Percentiles rank a stretch among this genome's conserved stretches.
Evolutionary conservation across 805 yeast species (phyloP).

Genomic region (Starmerella bombicola): DNA sequence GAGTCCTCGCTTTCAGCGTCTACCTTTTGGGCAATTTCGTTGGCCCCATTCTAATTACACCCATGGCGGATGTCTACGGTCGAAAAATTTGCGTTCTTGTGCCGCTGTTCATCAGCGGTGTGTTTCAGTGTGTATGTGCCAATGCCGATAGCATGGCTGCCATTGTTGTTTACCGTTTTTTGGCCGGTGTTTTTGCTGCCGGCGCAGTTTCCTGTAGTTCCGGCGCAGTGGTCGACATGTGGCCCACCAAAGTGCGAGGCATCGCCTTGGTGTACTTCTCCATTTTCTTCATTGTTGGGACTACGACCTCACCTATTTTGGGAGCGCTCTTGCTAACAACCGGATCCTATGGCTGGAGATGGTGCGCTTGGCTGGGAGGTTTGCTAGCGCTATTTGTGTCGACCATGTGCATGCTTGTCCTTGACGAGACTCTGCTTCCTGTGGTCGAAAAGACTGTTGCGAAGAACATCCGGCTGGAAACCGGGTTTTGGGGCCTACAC

Average conservation of each 20-base stretch:
- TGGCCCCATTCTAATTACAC: constrained; percentile 86
- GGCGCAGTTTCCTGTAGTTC: constrained; percentile 35
- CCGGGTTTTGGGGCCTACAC: constrained; percentile 72
- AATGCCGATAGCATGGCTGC: constrained; percentile 19
- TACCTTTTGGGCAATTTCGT: constrained; percentile 84
- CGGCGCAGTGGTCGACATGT: constrained; percentile 22
- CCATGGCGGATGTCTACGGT: constrained; percentile 69
- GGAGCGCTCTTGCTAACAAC: constrained; percentile 28
- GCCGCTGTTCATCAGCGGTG: constrained; percentile 32
- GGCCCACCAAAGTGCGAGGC: constrained; percentile 26
- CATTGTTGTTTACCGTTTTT: constrained; percentile 57
- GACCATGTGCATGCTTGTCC: constrained; percentile 30
- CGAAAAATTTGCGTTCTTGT: constrained; percentile 46
- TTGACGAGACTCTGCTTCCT: constrained; percentile 31
- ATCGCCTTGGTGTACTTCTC: constrained; percentile 17
- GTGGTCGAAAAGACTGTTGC: constrained; percentile 55
- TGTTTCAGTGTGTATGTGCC: constrained; percentile 22
- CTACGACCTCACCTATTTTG: constrained; percentile 24
- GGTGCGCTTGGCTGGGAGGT: constrained; percentile 44
- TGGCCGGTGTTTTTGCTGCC: constrained; percentile 71
- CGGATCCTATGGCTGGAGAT: constrained; percentile 43
- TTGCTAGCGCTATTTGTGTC: constrained; percentile 30
- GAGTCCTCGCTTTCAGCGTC: constrained; percentile 61
- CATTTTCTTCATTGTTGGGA: constrained; percentile 15
- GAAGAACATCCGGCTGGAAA: constrained; percentile 48